Conservation (phyloP, 2,329 filamentous ascomycete genomes). For the Fusarium sp. region DNA sequence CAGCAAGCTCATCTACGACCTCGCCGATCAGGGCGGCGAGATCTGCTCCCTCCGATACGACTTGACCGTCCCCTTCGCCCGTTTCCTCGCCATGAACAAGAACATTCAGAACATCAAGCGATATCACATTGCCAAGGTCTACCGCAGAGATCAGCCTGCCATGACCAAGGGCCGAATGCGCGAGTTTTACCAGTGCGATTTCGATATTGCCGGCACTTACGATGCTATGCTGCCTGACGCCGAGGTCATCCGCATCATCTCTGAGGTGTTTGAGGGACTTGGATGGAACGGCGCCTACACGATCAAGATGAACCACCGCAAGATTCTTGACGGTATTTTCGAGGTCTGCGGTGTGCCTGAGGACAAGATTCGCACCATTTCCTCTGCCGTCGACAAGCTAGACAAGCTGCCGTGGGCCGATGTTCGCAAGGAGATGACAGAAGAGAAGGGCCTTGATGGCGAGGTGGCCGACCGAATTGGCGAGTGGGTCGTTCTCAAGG, state of each 20-base stretch:
- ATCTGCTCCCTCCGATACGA: slow-evolving; percentile 82
- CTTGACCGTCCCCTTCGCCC: slow-evolving; percentile 89
- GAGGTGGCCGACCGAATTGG: slow-evolving; percentile 89
- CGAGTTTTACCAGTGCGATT: slow-evolving; percentile 98
- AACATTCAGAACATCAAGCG: slow-evolving; percentile 87
- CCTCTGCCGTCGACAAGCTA: slow-evolving; percentile 93
- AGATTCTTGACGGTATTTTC: slow-evolving; percentile 93
- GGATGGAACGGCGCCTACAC: slow-evolving; percentile 81
- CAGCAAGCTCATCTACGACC: slow-evolving; percentile 90
- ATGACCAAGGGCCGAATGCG: slow-evolving; percentile 94
- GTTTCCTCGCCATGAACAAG: slow-evolving; percentile 93
- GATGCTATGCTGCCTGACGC: slow-evolving; percentile 94
- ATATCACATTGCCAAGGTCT: slow-evolving; percentile 94
- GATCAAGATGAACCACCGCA: slow-evolving; percentile 95
- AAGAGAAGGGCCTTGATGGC: slow-evolving; percentile 84
- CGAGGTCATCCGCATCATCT: slow-evolving; percentile 86
- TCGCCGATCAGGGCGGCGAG: slow-evolving; percentile 89
- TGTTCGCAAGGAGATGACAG: slow-evolving; percentile 92
- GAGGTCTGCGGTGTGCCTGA: slow-evolving; percentile 88
- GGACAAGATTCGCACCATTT: slow-evolving; percentile 90
- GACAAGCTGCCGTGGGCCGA: slow-evolving; percentile 94
- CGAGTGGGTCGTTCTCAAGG: slow-evolving; percentile 83
- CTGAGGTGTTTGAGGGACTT: slow-evolving; percentile 86
- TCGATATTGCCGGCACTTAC: slow-evolving; percentile 90
- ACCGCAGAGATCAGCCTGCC: slow-evolving; percentile 62